Evolutionary conservation across 805 yeast genomes (phyloP), one percentile per base, ranked within the genome.

Genomic region (Saturnispora quitensis): DNA sequence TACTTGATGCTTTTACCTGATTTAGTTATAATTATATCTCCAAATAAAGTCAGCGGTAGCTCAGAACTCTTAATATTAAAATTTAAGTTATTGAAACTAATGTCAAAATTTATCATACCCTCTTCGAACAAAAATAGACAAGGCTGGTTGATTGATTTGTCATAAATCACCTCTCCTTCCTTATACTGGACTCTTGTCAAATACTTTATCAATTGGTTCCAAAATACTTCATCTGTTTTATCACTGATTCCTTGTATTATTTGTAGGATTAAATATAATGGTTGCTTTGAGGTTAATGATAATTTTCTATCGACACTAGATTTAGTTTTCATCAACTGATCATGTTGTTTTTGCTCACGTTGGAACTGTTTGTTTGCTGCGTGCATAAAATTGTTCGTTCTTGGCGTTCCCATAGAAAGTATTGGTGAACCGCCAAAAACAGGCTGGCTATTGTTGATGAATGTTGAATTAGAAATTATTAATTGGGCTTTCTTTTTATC

Each of bases 1-100:
- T 75, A 73, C 52, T 70, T 74, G n/a, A 68, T 66, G 20, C 65
- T 58, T 47, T 73, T 63, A 50, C 78, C 69, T 51, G 70, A 69
- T 24, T 64, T 59, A 2, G 70, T 68, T 27, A 56, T 58, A 12
- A 60, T 69, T 45, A 78, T 59, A 56, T 85, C 89, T 2, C 95
- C 93, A 65, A 84, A 84, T 1, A 86, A 78, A 0, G 91, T 84
- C 53, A 85, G 77, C 4, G 93, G 89, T 50, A 86, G 73, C 34
- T 85, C 80, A 17, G 62, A 56, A 53, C 67, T 58, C 22, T 59
- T 58, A n/a, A 64, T 58, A 13, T 51, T 47, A 33, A 65, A 61
- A 10, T 64, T 58, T 49, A 62, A 55, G 43, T 71, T 72, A 69
- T 64, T 69, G 64, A 64, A 80, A 50, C 50, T 60, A 53, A 60